Conservation (phyloP, 768 basidiomycete species). For the Guyanaporus albipodus region DNA sequence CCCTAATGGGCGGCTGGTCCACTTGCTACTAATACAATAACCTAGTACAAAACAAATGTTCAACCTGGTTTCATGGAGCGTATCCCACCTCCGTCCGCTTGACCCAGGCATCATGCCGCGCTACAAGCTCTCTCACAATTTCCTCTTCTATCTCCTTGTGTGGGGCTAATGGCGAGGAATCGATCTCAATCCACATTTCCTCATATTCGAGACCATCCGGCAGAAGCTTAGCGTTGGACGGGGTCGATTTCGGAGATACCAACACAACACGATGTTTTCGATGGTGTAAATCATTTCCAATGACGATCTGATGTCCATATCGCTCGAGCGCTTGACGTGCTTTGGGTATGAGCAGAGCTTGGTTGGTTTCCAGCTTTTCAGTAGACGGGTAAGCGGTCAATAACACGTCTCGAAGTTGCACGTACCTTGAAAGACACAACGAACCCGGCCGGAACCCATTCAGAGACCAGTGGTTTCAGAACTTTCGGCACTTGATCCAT, state of each 20-base stretch:
- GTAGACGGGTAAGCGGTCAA: constrained; percentile 5
- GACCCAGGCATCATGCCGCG: constrained; percentile 73
- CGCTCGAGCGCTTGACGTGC: constrained; percentile 81
- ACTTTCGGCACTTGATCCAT: constrained; percentile 99
- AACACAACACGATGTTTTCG: constrained; percentile 93
- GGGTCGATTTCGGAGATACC: constrained; percentile 51
- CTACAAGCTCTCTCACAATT: constrained; percentile 73
- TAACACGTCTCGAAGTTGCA: background rate
- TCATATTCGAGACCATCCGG: constrained; percentile 36
- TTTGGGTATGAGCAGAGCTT: constrained; percentile 80
- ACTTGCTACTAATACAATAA: too few relatives aligned
- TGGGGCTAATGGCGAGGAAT: constrained; percentile 33
- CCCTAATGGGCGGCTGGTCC: too few relatives aligned
- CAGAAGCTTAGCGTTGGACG: constrained; percentile 5
- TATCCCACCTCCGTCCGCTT: background rate
- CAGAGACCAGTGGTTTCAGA: constrained; percentile 85
- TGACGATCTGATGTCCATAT: constrained; percentile 96
- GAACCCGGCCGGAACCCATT: constrained; percentile 89
- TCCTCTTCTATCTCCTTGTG: constrained; percentile 89
- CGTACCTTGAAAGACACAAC: constrained; percentile 95
- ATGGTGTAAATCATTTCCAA: constrained; percentile 91
- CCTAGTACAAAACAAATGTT: too few relatives aligned
- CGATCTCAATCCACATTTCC: constrained; percentile 65
- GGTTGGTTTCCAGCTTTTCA: constrained; percentile 88
- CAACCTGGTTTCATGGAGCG: too few relatives aligned